Conservation (phyloP, 1,284 basidiomycete species). For the Cutaneotrichosporon curvatum region DNA sequence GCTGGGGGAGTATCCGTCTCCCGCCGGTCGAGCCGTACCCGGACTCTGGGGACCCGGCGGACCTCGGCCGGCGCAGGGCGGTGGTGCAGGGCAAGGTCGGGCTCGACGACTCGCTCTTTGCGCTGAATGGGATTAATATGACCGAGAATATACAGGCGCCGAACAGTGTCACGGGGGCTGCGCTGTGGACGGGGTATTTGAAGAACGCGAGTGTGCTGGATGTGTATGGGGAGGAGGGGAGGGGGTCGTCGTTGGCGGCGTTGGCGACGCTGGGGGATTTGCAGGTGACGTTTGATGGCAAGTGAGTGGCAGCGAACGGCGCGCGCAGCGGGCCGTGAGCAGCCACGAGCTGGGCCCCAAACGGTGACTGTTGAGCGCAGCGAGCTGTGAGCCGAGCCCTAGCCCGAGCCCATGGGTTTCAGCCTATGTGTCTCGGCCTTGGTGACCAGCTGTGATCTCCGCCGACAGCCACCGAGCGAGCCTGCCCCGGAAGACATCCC, state of each 20-base stretch:
- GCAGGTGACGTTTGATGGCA: slow-evolving; percentile 34
- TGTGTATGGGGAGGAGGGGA: slow-evolving; percentile 16
- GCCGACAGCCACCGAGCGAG: too few species aligned
- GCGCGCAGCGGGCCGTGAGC: too few species aligned
- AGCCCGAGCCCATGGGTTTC: too few species aligned
- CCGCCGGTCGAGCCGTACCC: slow-evolving; percentile 15
- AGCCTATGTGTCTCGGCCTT: too few species aligned
- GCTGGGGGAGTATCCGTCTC: slow-evolving; percentile 33
- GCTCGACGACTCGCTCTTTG: slow-evolving; percentile 21
- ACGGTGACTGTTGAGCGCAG: too few species aligned
- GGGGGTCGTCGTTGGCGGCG: slow-evolving; percentile 26
- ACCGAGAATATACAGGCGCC: slow-evolving; percentile 16
- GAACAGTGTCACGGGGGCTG: slow-evolving; percentile 24
- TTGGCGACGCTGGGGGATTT: slow-evolving; percentile 35
- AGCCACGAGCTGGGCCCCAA: too few species aligned
- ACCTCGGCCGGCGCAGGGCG: slow-evolving; percentile 17
- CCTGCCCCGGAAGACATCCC: too few species aligned
- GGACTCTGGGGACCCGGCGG: slow-evolving; percentile 21
- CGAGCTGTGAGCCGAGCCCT: too few species aligned
- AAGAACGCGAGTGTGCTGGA: not conserved
- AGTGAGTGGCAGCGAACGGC: too few species aligned
- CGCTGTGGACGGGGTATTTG: slow-evolving; percentile 19
- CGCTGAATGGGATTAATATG: slow-evolving; percentile 18
- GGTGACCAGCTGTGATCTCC: too few species aligned
- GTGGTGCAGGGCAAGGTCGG: slow-evolving; percentile 24